Evolutionary conservation across 164 flowering plant genomes (phyloP).

Genomic region (Piper longum): DNA sequence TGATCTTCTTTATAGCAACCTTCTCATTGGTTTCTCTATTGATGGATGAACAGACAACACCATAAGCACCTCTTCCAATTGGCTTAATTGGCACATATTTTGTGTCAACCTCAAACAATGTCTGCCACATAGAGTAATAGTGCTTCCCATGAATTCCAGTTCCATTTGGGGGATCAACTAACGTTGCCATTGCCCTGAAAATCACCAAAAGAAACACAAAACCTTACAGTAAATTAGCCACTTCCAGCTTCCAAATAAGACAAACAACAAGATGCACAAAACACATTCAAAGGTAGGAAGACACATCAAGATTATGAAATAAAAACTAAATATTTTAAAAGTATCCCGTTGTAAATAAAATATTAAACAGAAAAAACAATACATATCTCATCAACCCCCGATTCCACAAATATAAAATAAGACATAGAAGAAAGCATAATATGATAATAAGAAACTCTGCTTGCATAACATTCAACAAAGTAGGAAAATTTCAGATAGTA

Average conservation of each 20-base stretch:
- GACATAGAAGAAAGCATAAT: too few species aligned
- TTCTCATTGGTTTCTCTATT: constrained; percentile 80
- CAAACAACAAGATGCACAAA: too few species aligned
- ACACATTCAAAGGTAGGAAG: too few species aligned
- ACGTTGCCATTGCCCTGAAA: constrained; percentile 57
- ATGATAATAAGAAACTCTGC: too few species aligned
- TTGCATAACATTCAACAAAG: too few species aligned
- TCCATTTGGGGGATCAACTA: constrained; percentile 83
- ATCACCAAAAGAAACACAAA: background rate
- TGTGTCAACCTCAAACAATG: constrained; percentile 80
- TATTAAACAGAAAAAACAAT: too few species aligned
- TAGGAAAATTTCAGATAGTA: too few species aligned
- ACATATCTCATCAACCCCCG: too few species aligned
- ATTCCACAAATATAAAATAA: too few species aligned
- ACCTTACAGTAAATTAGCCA: background rate
- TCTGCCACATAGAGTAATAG: constrained; percentile 86
- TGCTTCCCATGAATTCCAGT: constrained; percentile 51
- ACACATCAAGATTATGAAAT: too few species aligned
- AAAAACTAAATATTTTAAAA: too few species aligned
- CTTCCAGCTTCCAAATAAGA: background rate
- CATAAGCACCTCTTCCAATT: constrained; percentile 90
- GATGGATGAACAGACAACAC: constrained; percentile 83
- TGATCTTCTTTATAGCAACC: constrained; percentile 85
- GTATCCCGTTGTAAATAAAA: too few species aligned
- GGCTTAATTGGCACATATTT: constrained; percentile 90